A percentile compares a stretch with the other conserved stretches of the same genome.
Conservation (phyloP, 2,329 filamentous ascomycete genomes). For the Cordyceps militaris region DNA sequence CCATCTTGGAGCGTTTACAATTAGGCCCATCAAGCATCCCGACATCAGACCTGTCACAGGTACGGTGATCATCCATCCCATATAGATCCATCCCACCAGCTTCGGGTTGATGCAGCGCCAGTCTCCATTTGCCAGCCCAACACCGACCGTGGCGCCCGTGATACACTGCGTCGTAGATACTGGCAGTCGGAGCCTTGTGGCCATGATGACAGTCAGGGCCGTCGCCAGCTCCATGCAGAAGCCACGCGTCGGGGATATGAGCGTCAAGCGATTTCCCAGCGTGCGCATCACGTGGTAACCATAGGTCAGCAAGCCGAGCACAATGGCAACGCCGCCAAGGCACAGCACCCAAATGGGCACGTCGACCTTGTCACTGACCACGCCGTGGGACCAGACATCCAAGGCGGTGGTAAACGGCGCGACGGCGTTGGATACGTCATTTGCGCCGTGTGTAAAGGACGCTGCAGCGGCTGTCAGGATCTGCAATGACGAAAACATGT, state of each 20-base stretch:
- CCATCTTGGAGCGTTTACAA: conserved; percentile 45
- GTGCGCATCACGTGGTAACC: conserved; percentile 57
- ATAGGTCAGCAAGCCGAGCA: conserved; percentile 53
- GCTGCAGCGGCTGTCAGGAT: conserved; percentile 46
- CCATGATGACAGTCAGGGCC: conserved; percentile 46
- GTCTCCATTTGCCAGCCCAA: conserved; percentile 44
- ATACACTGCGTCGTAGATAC: conserved; percentile 49
- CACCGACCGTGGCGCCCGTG: conserved; percentile 43
- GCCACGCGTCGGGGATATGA: conserved; percentile 46
- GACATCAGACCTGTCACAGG: conserved; percentile 43
- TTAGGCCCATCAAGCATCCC: conserved; percentile 46
- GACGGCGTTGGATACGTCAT: conserved; percentile 47
- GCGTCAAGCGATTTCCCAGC: conserved; percentile 48
- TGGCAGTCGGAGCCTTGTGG: conserved; percentile 43
- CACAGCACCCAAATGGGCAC: conserved; percentile 45
- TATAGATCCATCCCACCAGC: conserved; percentile 39
- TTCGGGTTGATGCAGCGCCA: conserved; percentile 42
- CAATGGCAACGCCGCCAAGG: conserved; percentile 41
- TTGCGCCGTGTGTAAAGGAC: conserved; percentile 50
- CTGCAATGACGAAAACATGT: conserved; percentile 42
- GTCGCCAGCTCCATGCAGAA: conserved; percentile 45
- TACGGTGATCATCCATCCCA: conserved; percentile 45
- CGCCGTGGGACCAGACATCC: conserved; percentile 39
- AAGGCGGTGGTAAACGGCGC: conserved; percentile 47
- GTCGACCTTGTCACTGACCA: conserved; percentile 27